Evolutionary conservation across 2,329 filamentous ascomycete species (phyloP), one percentile per base, ranked within the genome.

Genomic region (Pseudogymnoascus sp.): DNA sequence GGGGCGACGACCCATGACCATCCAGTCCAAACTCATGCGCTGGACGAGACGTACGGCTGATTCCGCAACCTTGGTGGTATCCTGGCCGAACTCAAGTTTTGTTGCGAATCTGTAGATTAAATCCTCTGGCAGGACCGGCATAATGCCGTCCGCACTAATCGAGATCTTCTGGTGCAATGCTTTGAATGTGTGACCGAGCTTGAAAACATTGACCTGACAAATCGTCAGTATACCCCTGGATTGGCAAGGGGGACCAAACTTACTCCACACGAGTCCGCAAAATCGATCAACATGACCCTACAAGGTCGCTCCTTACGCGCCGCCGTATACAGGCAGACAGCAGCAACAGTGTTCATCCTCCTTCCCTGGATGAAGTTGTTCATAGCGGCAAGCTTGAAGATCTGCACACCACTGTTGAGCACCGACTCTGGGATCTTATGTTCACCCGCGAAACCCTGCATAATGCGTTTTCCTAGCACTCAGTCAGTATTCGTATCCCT

Each of bases 1-100:
- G 13, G 94, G 94, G 40, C 94, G 87, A 70, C 94, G 89, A 69
- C 94, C 94, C 72, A 92, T 91, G 55, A 92, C 88, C 85, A 99
- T 97, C 92, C 94, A 97, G 76, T 99, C 94, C 61, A 90, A 82
- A 67, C 90, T 92, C 94, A 99, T 97, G 65, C 94, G 87, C 73
- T 89, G 87, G 62, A 96, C 87, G 60, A 99, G 88, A 61, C 89
- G 86, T 62, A 92, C 87, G 5, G 94, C 94, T 70, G 97, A 92
- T 67, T 89, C 85, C 42, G 92, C 92, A 12, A 99, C 92, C 67
- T 89, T 88, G 72, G 89, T 87, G 13, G 89, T 92, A 66, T 88
- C 83, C 37, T 87, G 80, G 60, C 87, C 90, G 69, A 99, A 99
- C 72, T 99, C 93, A 60, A 99, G 87, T 72, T 93, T 92, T 64